These are phyloP conservation scores for Teunomyces tritomae DNA, from an alignment of 805 yeast species.

Conservation along the genomic window DNA sequence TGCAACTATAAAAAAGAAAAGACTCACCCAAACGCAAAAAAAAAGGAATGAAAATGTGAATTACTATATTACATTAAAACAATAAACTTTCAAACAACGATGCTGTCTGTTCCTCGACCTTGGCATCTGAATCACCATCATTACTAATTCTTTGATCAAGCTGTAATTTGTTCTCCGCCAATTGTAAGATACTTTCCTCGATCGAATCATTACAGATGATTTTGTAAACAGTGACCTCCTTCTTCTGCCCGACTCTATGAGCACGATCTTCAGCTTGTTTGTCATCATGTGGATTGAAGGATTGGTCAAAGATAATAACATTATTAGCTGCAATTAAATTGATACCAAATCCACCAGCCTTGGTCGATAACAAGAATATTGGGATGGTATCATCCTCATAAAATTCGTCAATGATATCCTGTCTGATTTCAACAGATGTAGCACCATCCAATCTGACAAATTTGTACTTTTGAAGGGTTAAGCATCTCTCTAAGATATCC, in stretches of 20 bases:
- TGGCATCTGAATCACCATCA: constrained; percentile 36
- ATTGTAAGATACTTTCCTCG: constrained; percentile 81
- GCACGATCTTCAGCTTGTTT: constrained; percentile 98
- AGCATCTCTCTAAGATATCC: constrained; percentile 78
- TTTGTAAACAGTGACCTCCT: constrained; percentile 76
- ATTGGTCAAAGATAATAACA: constrained; percentile 88
- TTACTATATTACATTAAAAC: constrained; percentile 22
- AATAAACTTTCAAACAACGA: constrained; percentile 50
- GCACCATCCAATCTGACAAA: constrained; percentile 90
- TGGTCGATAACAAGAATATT: constrained; percentile 84
- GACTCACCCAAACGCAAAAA: background rate
- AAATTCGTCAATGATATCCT: constrained; percentile 84
- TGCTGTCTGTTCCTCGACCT: constrained; percentile 51
- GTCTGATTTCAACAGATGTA: constrained; percentile 91
- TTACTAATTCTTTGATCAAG: constrained; percentile 64
- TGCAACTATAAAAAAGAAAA: background rate
- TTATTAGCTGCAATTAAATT: constrained; percentile 92
- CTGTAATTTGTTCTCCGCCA: constrained; percentile 89
- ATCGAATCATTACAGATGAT: constrained; percentile 72
- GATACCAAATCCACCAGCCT: constrained; percentile 99
- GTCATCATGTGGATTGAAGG: constrained; percentile 98
- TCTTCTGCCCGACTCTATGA: constrained; percentile 92
- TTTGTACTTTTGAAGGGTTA: constrained; percentile 60
- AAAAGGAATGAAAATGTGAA: background rate
- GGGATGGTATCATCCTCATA: constrained; percentile 80